phyloP scores from a whole-genome alignment of 208 protist species.

The Herpetomonas samuelpessoai region DNA sequence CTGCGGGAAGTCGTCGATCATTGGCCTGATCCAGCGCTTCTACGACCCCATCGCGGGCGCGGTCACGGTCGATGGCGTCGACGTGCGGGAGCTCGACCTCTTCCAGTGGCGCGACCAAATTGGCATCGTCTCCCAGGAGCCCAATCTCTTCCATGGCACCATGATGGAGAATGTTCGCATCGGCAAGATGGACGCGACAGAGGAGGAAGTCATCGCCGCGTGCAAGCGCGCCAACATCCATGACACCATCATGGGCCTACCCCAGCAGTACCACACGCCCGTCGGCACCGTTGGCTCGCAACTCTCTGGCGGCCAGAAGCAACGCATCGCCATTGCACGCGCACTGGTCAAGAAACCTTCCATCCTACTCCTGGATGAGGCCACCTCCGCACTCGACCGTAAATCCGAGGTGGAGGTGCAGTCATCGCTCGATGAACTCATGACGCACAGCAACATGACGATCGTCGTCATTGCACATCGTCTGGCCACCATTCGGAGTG shows the following conservation, averaged over 20 bases:
- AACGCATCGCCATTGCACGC: slow-evolving; percentile 88
- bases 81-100: slow-evolving; percentile 56
- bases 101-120: slow-evolving; percentile 58
- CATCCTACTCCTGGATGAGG: slow-evolving; percentile 91
- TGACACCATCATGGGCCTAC: slow-evolving; percentile 79
- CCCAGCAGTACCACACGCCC: slow-evolving; percentile 76
- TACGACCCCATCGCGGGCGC: slow-evolving; percentile 68
- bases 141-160: slow-evolving; percentile 67
- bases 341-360: slow-evolving; percentile 69
- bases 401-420: slow-evolving; percentile 90
- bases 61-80: slow-evolving; percentile 54
- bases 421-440: slow-evolving; percentile 58
- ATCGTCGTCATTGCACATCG: slow-evolving; percentile 88
- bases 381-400: slow-evolving; percentile 87
- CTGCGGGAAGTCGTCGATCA: slow-evolving; percentile 82
- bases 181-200: slow-evolving; percentile 43
- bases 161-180: slow-evolving; percentile 79
- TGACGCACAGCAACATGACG: slow-evolving; percentile 58
- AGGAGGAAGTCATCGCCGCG: slow-evolving; percentile 65
- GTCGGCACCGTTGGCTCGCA: slow-evolving; percentile 79
- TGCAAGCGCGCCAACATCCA: slow-evolving; percentile 76
- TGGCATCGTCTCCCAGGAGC: slow-evolving; percentile 87
- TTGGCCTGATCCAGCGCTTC: slow-evolving; percentile 81
- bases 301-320: slow-evolving; percentile 89
- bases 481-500: slow-evolving; percentile 80